phyloP scores from a whole-genome alignment of 768 basidiomycete genomes.

The Pulveroboletus sp. region DNA sequence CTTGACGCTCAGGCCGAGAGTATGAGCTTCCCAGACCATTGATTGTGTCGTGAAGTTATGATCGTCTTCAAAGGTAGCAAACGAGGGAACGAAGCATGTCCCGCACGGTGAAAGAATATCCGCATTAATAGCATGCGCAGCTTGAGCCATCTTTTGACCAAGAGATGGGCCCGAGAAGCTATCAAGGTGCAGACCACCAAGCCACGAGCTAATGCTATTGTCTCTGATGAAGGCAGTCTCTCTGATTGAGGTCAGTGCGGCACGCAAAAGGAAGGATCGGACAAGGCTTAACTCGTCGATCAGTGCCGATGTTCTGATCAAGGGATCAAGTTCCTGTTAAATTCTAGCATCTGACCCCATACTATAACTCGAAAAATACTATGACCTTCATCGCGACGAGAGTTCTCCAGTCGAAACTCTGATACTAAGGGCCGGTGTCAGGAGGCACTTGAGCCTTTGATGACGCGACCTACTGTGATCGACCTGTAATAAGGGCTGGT shows the following conservation, averaged over 20 bases:
- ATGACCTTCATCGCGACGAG: conserved; percentile 64
- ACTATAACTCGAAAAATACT: neutral
- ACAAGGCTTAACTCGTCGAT: conserved; percentile 50
- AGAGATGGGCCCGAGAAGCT: conserved; percentile 58
- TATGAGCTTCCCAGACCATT: conserved; percentile 66
- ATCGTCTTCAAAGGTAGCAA: conserved; percentile 41
- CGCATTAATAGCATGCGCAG: conserved; percentile 60
- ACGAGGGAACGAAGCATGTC: conserved; percentile 34
- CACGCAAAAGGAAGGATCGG: neutral
- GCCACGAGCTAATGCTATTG: conserved; percentile 55
- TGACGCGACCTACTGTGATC: conserved; percentile 50
- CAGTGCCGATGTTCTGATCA: conserved; percentile 57
- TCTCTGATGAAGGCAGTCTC: conserved; percentile 38
- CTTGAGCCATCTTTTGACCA: conserved; percentile 59
- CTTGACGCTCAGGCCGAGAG: conserved; percentile 56
- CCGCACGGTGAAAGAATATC: conserved; percentile 63
- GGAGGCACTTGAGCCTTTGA: neutral
- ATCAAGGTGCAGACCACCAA: conserved; percentile 60
- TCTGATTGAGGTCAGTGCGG: conserved; percentile 22
- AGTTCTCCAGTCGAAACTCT: conserved; percentile 82
- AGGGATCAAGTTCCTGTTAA: conserved; percentile 49
- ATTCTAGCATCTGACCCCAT: neutral
- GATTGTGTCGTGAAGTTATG: conserved; percentile 59
- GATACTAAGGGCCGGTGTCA: conserved; percentile 44
- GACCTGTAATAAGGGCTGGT: conserved; percentile 55